Base-by-base conservation (phyloP, 805 yeast genomes). In the Nakazawaea peltata region DNA sequence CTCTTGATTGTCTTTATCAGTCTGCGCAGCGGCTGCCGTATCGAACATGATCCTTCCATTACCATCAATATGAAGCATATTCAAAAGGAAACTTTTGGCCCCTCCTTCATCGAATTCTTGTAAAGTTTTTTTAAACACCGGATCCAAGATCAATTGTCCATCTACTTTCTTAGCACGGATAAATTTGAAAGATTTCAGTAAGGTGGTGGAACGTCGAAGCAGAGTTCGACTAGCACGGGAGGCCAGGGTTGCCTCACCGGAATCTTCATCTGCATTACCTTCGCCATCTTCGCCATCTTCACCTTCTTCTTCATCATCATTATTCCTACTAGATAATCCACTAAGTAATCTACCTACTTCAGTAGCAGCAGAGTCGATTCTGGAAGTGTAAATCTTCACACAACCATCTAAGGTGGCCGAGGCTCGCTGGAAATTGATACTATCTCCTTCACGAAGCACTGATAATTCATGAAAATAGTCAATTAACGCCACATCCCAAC, bases 391-490 rank as follows among this genome's bases (percentile, higher is more conserved):
- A 35, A 90, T 85, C 59, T 87, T 87, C 23, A 88, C 90, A 63
- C 97, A 88, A 0, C 97, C 97, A 49, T 88, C 97, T 16, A 90
- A 62, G 1, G 97, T 85, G 3, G 94, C 86, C 1, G 92, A 77
- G 0, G 97, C 97, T 45, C 79, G 75, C 53, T 85, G 95, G 54
- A 90, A 88, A 54, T 87, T 86, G 48, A 88, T 83, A 27, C 76
- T 69, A 37, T 81, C 86, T 4, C 86, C 81, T 35, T 81, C 94
- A 45, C 74, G 70, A 30, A 84, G 65, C 19, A 85, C 70, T 19
- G 82, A 71, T 57, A 86, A 65, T 49, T 85, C 95, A 49, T 87
- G 82, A 52, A 88, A 88, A 56, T 87, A 88, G 55, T 88, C 97
- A 49, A 88, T 88, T 48, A 88, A 66, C 0, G 88, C 95, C 51